phyloP scores from a whole-genome alignment of 352 stramenopile genomes.

The Aphanomyces astaci region DNA sequence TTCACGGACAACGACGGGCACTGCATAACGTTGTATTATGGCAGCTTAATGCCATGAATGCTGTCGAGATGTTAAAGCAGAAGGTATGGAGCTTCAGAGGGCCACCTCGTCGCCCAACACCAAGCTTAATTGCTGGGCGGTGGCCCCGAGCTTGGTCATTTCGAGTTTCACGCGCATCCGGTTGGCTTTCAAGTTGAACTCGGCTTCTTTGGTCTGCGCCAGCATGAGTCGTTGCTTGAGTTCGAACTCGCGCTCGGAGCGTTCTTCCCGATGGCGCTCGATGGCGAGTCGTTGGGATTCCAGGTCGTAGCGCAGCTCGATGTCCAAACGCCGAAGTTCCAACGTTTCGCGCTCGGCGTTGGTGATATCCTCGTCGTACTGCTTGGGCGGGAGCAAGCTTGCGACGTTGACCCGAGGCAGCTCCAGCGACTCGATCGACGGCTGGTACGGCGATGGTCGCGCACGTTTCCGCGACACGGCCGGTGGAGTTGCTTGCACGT shows the following conservation, averaged over 20 bases:
- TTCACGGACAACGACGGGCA: no score
- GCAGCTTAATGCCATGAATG: no score
- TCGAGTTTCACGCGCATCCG: constrained; percentile 1
- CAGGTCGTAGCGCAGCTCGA: neutral
- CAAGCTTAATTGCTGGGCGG: neutral
- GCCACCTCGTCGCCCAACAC: neutral
- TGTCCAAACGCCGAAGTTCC: neutral
- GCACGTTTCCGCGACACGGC: neutral
- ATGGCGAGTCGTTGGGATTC: constrained; percentile 2
- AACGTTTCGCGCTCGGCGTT: constrained; percentile 4
- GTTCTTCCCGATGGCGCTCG: neutral
- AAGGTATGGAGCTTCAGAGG: neutral
- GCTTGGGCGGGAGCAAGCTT: neutral
- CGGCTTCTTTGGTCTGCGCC: neutral
- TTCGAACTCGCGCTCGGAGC: neutral
- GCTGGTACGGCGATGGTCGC: neutral
- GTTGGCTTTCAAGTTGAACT: constrained; percentile 7
- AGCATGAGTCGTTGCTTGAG: neutral
- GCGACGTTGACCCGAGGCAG: neutral
- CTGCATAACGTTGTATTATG: no score
- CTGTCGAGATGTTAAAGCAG: no score
- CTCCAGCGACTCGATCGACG: neutral
- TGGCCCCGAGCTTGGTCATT: neutral
- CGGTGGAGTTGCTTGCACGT: neutral
- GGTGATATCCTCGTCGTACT: constrained; percentile 8